phyloP scores from a whole-genome alignment of 768 basidiomycete species.

The Saitozyma podzolica region DNA sequence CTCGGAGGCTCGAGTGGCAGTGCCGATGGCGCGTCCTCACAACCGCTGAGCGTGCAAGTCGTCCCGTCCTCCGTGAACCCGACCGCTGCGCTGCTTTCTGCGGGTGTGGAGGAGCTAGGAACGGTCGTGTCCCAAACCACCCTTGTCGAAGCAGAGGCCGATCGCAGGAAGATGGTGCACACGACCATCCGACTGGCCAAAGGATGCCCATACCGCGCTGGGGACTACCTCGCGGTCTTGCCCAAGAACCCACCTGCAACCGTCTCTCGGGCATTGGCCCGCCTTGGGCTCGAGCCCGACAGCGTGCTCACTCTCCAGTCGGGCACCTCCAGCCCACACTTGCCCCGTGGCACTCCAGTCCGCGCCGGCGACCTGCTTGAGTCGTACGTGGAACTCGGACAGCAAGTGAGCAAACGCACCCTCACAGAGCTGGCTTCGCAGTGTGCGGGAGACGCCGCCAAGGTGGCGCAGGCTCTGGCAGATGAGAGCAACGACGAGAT shows the following conservation, averaged over 20 bases:
- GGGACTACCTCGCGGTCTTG: slow-evolving; percentile 59
- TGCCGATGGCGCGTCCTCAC: neutral
- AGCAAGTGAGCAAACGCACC: neutral
- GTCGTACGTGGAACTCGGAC: neutral
- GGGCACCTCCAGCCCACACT: neutral
- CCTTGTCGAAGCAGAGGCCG: too few species aligned
- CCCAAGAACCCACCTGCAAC: slow-evolving; percentile 15
- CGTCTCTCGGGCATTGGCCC: neutral
- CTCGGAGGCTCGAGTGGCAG: neutral
- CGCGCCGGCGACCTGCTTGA: neutral
- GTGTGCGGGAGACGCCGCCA: too few species aligned
- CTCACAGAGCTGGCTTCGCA: too few species aligned
- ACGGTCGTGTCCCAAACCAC: too few species aligned
- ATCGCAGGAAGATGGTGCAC: slow-evolving; percentile 8
- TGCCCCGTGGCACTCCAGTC: neutral
- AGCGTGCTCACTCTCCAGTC: neutral
- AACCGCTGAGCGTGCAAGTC: neutral
- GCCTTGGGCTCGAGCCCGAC: neutral
- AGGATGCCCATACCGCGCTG: slow-evolving; percentile 53
- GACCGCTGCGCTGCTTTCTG: too few species aligned
- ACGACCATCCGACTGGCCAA: slow-evolving; percentile 16
- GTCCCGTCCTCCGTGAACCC: too few species aligned
- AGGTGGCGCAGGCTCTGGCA: too few species aligned
- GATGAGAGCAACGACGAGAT: neutral
- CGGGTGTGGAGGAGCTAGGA: too few species aligned